Evolutionary conservation across 164 flowering plant genomes (phyloP).

Genomic region (Tetrastigma voinierianum): DNA sequence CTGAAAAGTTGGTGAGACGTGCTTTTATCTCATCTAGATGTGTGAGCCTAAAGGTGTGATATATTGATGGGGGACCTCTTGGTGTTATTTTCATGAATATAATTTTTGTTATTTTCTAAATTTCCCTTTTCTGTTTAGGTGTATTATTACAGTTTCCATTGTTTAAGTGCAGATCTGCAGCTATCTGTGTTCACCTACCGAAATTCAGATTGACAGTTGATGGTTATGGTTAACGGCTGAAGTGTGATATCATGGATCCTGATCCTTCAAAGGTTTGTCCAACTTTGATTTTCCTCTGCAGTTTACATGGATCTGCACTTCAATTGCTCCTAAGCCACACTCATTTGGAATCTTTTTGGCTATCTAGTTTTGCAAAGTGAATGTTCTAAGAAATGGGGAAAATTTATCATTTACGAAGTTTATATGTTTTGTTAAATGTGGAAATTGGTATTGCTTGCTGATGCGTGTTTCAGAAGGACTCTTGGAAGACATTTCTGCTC

Average conservation of each 20-base stretch:
- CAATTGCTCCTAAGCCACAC: not conserved
- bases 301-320: constrained; percentile 18
- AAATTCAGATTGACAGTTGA: constrained; percentile 8
- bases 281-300: not conserved
- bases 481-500: constrained; percentile 66
- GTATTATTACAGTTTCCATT: not conserved
- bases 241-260: constrained; percentile 29
- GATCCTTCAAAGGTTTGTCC: constrained; percentile 34
- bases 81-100: constrained; percentile 1
- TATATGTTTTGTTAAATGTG: no score
- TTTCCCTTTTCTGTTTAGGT: not conserved
- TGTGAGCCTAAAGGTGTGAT: constrained; percentile 13
- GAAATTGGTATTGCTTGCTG: not conserved
- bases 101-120: not conserved
- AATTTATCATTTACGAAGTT: no score
- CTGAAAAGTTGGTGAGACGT: constrained; percentile 18
- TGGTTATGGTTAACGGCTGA: no score
- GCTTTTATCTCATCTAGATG: constrained; percentile 17
- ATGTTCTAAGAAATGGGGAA: no score
- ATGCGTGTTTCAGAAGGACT: constrained; percentile 55
- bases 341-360: not conserved
- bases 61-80: constrained; percentile 3
- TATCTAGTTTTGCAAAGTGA: not conserved
- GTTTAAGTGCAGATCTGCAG: constrained; percentile 24
- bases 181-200: not conserved